Percentiles rank a stretch among this genome's conserved stretches.
Evolutionary conservation across 1,139 yeast species (phyloP).

Genomic region (Geotrichum fermentans): DNA sequence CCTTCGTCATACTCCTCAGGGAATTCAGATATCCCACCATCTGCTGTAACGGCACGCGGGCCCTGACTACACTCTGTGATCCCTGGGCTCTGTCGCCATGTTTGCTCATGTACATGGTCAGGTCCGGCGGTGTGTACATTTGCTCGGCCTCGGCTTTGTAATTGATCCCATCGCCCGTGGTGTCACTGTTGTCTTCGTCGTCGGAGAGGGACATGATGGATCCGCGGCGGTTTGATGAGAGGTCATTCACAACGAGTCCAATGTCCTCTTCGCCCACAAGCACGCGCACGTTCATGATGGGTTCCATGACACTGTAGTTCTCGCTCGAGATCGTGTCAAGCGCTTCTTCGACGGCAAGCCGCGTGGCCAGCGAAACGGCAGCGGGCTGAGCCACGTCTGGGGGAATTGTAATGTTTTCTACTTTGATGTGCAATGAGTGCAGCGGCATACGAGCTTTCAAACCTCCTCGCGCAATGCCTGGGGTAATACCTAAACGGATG

Average conservation of each 20-base stretch:
- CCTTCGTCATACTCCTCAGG: slow-evolving; percentile 80
- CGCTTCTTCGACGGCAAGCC: slow-evolving; percentile 45
- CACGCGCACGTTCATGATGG: slow-evolving; percentile 76
- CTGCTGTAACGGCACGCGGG: slow-evolving; percentile 78
- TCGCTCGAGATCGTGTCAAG: slow-evolving; percentile 31
- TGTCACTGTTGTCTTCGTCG: slow-evolving; percentile 25
- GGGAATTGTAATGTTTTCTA: slow-evolving; percentile 53
- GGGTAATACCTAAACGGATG: slow-evolving; percentile 44
- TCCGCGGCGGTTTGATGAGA: slow-evolving; percentile 66
- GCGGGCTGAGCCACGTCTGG: slow-evolving; percentile 45
- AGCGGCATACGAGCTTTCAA: slow-evolving; percentile 57
- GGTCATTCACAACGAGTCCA: slow-evolving; percentile 82
- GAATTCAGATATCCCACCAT: slow-evolving; percentile 85
- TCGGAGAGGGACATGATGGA: slow-evolving; percentile 46
- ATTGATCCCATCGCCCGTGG: slow-evolving; percentile 22
- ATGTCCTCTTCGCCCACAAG: slow-evolving; percentile 64
- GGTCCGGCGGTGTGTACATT: slow-evolving; percentile 40
- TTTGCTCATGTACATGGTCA: slow-evolving; percentile 40
- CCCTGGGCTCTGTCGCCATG: slow-evolving; percentile 33
- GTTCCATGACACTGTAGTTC: slow-evolving; percentile 64
- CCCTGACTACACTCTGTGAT: slow-evolving; percentile 52
- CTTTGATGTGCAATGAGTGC: slow-evolving; percentile 54
- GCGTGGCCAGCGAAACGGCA: slow-evolving; percentile 44
- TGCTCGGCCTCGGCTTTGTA: slow-evolving; percentile 33
- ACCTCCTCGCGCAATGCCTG: slow-evolving; percentile 78